Base-by-base conservation (phyloP, 495 filamentous ascomycete species). In the Lophiotrema nucula region DNA sequence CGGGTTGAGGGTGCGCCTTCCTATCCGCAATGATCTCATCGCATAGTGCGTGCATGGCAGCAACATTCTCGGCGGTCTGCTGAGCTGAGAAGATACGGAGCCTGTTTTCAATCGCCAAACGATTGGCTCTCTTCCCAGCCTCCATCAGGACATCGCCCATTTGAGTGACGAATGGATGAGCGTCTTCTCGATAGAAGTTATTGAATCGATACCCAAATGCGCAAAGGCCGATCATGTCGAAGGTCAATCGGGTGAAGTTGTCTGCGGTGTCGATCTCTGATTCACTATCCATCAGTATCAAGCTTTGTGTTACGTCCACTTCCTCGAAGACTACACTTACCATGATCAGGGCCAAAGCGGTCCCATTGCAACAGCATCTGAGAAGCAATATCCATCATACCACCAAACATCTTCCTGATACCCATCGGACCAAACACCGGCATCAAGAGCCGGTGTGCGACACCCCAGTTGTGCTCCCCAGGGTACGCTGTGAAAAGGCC, bases 351-450 rank as follows among this genome's bases (percentile, higher is more conserved):
- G n/a, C n/a, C n/a, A n/a, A n/a, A n/a, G 24, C 87, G 79, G 19
- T 84, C 87, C 84, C 85, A 90, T 70, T 88, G 88, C 60, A 87
- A 74, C 11, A 79, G 75, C 25, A 90, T 74, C 56, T 90, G 86
- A 0, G 74, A 73, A 1, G 83, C 77, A 43, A 89, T 81, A 62
- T 89, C 87, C 53, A 84, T 81, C 86, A 89, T 90, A 50, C 84
- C 83, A 50, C 79, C 73, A 62, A 85, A 88, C 86, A 89, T 89
- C 47, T 48, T 73, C 63, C 80, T 76, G 62, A 90, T 84, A 8
- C 79, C 74, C 26, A 85, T 62, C 2, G 87, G 87, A 0, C 86
- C 86, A 67, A 90, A 88, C 4, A 81, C 83, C 2, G 84, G 84
- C 72, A 78, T 74, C 41, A 81, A 67, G n/a, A 87, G 76, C 13